phyloP scores from a whole-genome alignment of 148 eudicot genomes.

The Silene conica region DNA sequence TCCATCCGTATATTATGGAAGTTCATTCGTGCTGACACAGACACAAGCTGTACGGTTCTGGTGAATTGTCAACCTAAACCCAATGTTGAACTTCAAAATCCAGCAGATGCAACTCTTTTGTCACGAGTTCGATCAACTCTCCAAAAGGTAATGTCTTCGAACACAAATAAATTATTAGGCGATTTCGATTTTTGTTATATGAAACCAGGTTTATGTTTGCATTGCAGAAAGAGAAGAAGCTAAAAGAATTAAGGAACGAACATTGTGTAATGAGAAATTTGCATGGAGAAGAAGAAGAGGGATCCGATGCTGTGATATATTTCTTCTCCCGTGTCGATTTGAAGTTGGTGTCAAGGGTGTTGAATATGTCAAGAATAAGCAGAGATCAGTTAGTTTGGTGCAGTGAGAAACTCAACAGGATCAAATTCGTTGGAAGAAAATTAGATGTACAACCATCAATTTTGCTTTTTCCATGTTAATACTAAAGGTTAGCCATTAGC shows the following conservation, averaged over 20 bases:
- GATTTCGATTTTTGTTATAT: too few relatives aligned
- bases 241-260: constrained; percentile 53
- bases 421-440: constrained; percentile 53
- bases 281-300: constrained; percentile 33
- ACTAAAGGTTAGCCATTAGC: not conserved
- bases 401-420: constrained; percentile 47
- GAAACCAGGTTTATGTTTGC: too few relatives aligned
- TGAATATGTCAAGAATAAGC: constrained; percentile 68
- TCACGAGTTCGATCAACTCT: constrained; percentile 45
- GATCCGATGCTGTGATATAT: constrained; percentile 41
- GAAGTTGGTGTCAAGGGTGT: constrained; percentile 64
- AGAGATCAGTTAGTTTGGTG: constrained; percentile 88
- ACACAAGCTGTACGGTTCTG: constrained; percentile 21
- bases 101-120: constrained; percentile 45
- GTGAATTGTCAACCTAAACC: constrained; percentile 31
- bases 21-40: constrained; percentile 64
- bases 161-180: too few relatives aligned
- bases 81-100: constrained; percentile 41
- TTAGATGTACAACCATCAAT: constrained; percentile 57
- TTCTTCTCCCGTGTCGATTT: constrained; percentile 83
- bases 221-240: constrained; percentile 75
- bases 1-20: constrained; percentile 78
- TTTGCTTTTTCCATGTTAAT: constrained; percentile 77
- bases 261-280: constrained; percentile 57
- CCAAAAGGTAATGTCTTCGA: too few relatives aligned